These are phyloP conservation scores for Monoraphidium neglectum DNA, from an alignment of 139 green algal genomes.

Conservation along the genomic window DNA sequence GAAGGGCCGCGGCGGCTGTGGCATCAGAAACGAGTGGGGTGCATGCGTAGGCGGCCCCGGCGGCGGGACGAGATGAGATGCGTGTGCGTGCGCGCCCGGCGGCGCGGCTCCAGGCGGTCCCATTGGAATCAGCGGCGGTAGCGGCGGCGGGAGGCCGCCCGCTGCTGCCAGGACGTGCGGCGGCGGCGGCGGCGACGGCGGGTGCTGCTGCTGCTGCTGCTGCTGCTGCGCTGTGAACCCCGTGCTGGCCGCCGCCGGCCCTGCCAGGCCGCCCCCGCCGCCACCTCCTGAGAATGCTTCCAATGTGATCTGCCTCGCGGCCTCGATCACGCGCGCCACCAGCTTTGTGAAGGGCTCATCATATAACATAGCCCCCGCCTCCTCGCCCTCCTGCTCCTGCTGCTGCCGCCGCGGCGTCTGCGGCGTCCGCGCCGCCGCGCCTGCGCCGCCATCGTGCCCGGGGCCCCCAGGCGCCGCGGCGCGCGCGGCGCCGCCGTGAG, in stretches of 20 bases:
- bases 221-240: neutral
- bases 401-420: neutral
- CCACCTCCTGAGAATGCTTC: slow-evolving; percentile 30
- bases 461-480: slow-evolving; percentile 32
- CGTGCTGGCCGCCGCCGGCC: neutral
- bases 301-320: slow-evolving; percentile 34
- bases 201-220: neutral
- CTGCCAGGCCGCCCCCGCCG: too few relatives aligned
- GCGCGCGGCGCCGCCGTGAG: slow-evolving; percentile 51
- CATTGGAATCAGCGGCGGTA: neutral
- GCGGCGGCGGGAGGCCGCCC: neutral
- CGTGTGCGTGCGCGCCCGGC: neutral
- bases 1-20: too few relatives aligned
- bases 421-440: neutral
- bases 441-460: neutral
- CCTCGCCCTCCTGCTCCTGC: neutral
- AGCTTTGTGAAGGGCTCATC: slow-evolving; percentile 35
- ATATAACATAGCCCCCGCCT: neutral
- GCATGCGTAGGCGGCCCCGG: neutral
- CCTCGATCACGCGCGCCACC: slow-evolving; percentile 36
- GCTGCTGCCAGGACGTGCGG: neutral
- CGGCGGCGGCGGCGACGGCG: slow-evolving; percentile 7
- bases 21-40: too few relatives aligned
- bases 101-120: neutral
- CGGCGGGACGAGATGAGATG: neutral